Percentiles rank a stretch among this genome's conserved stretches.
phyloP scores from a whole-genome alignment of 1,139 yeast genomes.

The Candida sp. region DNA sequence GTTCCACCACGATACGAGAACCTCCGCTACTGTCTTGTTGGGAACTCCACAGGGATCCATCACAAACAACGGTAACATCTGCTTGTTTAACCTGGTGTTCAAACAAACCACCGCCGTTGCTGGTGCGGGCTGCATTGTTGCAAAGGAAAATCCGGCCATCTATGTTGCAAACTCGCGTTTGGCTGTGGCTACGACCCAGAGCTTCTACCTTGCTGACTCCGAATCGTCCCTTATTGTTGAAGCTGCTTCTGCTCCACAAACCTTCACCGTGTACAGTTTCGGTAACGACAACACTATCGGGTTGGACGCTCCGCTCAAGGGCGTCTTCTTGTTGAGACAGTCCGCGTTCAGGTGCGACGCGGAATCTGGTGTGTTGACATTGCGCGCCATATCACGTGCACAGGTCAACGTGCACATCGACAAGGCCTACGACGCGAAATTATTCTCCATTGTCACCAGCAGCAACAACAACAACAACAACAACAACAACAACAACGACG shows the following conservation, averaged over 20 bases:
- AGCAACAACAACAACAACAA: too few species aligned
- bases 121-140: conserved; percentile 34
- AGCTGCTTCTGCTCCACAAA: conserved; percentile 20
- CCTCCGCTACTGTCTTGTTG: conserved; percentile 20
- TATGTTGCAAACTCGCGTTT: conserved; percentile 22
- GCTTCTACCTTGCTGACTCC: conserved; percentile 23
- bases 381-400: conserved; percentile 11
- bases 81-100: conserved; percentile 27
- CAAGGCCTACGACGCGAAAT: conserved; percentile 19
- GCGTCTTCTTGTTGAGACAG: conserved; percentile 10
- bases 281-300: conserved; percentile 36
- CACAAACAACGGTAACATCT: conserved; percentile 33
- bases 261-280: conserved; percentile 32
- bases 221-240: conserved; percentile 24
- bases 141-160: conserved; percentile 24
- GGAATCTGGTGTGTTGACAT: conserved; percentile 24
- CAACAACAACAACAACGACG: conserved; percentile 7
- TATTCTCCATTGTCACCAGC: conserved; percentile 15
- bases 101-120: conserved; percentile 25
- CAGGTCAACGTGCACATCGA: conserved; percentile 26
- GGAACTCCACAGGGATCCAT: conserved; percentile 23
- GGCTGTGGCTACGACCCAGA: conserved; percentile 22
- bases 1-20: conserved; percentile 25
- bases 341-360: conserved; percentile 17
- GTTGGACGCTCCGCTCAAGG: conserved; percentile 19